Evolutionary conservation across 352 stramenopile species (phyloP).

Genomic region (Pythium sp.): DNA sequence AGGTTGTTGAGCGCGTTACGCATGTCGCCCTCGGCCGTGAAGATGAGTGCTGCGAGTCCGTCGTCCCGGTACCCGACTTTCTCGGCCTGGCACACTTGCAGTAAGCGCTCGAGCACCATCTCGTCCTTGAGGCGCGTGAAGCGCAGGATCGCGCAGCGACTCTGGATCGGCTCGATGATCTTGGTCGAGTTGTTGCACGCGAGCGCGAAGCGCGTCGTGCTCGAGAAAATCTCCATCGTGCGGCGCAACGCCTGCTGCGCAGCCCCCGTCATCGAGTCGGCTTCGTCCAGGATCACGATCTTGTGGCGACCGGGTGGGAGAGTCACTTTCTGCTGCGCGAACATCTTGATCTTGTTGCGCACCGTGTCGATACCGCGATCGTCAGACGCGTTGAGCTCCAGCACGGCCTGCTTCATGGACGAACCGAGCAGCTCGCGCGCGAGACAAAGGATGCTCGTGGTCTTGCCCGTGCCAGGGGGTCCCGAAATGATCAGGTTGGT

Average conservation of each 20-base stretch:
- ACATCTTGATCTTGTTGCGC: slow-evolving; percentile 99
- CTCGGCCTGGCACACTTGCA: slow-evolving; percentile 94
- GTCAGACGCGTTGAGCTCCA: slow-evolving; percentile 99
- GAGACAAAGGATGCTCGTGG: slow-evolving; percentile 91
- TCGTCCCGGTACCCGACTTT: slow-evolving; percentile 85
- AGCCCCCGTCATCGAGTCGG: slow-evolving; percentile 97
- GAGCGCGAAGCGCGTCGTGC: slow-evolving; percentile 97
- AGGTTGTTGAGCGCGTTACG: slow-evolving; percentile 98
- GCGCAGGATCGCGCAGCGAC: slow-evolving; percentile 96
- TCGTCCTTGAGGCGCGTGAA: slow-evolving; percentile 95
- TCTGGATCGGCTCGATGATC: slow-evolving; percentile 99
- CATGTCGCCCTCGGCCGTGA: slow-evolving; percentile 99
- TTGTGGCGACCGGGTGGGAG: slow-evolving; percentile 92
- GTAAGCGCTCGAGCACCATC: slow-evolving; percentile 93
- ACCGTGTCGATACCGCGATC: slow-evolving; percentile 89
- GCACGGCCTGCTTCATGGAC: slow-evolving; percentile 87
- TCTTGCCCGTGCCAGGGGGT: slow-evolving; percentile 92
- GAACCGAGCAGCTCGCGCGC: slow-evolving; percentile 86
- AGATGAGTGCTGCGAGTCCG: slow-evolving; percentile 97
- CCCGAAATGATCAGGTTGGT: slow-evolving; percentile 98
- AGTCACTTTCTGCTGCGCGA: slow-evolving; percentile 98
- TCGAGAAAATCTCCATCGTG: slow-evolving; percentile 99
- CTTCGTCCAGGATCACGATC: slow-evolving; percentile 99
- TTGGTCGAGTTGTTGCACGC: slow-evolving; percentile 99
- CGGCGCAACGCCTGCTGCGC: slow-evolving; percentile 97